Base-by-base conservation (phyloP, 2,329 filamentous ascomycete species). In the Orbilia quercus region DNA sequence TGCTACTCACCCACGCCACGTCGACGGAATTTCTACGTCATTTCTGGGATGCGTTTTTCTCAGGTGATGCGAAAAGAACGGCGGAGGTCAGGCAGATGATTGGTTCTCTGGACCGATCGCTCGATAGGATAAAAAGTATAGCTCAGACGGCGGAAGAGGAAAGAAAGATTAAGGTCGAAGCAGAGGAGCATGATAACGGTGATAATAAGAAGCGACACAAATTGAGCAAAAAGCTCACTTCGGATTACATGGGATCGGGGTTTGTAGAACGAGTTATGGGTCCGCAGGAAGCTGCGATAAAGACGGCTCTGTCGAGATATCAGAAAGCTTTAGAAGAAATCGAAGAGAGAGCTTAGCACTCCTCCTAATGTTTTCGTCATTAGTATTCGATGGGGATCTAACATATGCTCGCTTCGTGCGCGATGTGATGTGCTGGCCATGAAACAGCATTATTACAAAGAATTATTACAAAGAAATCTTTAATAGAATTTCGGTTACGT, bases 21-120 rank as follows among this genome's bases (percentile, higher is more conserved):
- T 96, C 92, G 0, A 90, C 91, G 38, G 95, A 99, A 79, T 99
- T 98, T 78, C 83, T 99, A n/a, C 91, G 94, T 77, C 96, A 98
- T 80, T 99, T 99, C 82, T 99, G 94, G 94, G 86, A 87, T 34
- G 88, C 93, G 0, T 99, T 96, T 79, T 85, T 96, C 23, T 97
- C 93, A 0, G 94, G 93, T 12, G 91, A 97, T 79, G 82, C 91
- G 0, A 89, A 91, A 71, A 89, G 91, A 34, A 91, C 91, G 0
- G 85, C 85, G 44, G 94, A 99, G 81, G 85, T 97, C 12, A 88
- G 89, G 5, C 92, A 91, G 74, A 85, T 97, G 50, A 88, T 90
- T 6, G 91, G 96, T 79, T 94, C 92, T 7, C 84, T 99, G 12
- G 86, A 87, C 71, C 87, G 90, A 70, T 94, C 92, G 0, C 84